Conservation (phyloP, 441 rosid genomes). For the Bocquillonia castaneifolia region DNA sequence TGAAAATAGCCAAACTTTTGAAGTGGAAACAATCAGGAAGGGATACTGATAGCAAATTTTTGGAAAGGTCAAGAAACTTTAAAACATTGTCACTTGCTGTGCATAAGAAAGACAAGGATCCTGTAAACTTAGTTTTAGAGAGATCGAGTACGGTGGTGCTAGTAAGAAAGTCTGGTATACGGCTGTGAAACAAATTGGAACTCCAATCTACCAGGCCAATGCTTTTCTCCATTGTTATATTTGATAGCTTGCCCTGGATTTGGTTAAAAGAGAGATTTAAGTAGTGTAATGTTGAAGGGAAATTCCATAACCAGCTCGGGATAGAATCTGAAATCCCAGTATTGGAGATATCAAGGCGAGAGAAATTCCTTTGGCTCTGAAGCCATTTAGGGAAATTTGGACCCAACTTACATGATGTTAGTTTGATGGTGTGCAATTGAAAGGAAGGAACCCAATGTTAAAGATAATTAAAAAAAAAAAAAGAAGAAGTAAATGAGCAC, state of each 20-base stretch:
- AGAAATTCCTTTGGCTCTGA: neutral
- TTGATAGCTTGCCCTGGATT: neutral
- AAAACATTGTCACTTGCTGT: neutral
- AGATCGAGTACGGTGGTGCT: neutral
- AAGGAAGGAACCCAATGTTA: conserved; percentile 10
- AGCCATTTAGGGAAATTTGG: conserved; percentile 9
- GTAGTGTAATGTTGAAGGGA: neutral
- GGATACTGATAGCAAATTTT: neutral
- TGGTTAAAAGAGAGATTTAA: conserved; percentile 5
- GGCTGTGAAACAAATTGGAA: conserved; percentile 18
- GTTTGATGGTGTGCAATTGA: neutral
- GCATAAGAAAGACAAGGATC: conserved; percentile 21
- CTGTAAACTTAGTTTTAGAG: conserved; percentile 13
- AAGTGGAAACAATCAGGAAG: conserved; percentile 12
- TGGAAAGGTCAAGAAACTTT: conserved; percentile 16
- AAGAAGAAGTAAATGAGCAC: too few relatives aligned
- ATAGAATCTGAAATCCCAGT: conserved; percentile 8
- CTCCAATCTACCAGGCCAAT: conserved; percentile 14
- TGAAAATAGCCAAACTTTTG: neutral
- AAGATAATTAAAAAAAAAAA: too few relatives aligned
- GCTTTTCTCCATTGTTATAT: neutral
- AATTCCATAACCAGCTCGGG: conserved; percentile 13
- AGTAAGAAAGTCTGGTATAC: neutral
- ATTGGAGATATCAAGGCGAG: conserved; percentile 12
- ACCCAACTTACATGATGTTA: conserved; percentile 2